Percentiles rank a stretch among this genome's conserved stretches.
Evolutionary conservation across 1,284 basidiomycete genomes (phyloP).

Genomic region (Sanguinoderma infundibulare): DNA sequence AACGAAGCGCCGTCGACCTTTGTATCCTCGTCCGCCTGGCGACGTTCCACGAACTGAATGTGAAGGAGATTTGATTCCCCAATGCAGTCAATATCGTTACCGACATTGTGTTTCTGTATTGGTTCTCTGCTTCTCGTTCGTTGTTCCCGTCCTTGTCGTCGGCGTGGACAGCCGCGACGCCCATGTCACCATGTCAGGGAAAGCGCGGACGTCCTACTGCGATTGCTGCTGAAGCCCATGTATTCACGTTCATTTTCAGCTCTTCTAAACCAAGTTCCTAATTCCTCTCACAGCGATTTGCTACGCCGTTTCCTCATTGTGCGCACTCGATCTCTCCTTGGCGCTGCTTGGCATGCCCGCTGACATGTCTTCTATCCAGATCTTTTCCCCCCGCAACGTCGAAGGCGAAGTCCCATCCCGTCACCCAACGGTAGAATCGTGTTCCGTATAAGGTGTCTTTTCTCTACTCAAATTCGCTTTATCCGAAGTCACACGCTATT

Average conservation of each 20-base stretch:
- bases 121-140: slow-evolving; percentile 71
- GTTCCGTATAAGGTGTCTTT: too few relatives aligned
- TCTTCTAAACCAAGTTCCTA: slow-evolving; percentile 60
- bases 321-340: slow-evolving; percentile 32
- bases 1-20: slow-evolving; percentile 61
- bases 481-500: too few relatives aligned
- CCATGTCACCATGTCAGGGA: slow-evolving; percentile 68
- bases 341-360: background rate
- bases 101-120: slow-evolving; percentile 45
- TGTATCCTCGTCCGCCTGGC: slow-evolving; percentile 69
- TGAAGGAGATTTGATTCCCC: slow-evolving; percentile 42
- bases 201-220: slow-evolving; percentile 43
- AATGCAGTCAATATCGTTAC: background rate
- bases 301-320: slow-evolving; percentile 70
- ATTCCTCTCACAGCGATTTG: slow-evolving; percentile 63
- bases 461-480: too few relatives aligned
- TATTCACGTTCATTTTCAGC: slow-evolving; percentile 7
- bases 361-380: slow-evolving; percentile 51
- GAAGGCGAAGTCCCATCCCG: slow-evolving; percentile 50
- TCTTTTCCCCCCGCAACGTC: slow-evolving; percentile 78
- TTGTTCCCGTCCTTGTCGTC: slow-evolving; percentile 63
- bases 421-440: too few relatives aligned
- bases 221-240: background rate
- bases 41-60: slow-evolving; percentile 80
- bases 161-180: slow-evolving; percentile 67